phyloP scores from a whole-genome alignment of 768 basidiomycete species.

The Strobilomyces dryophilus region DNA sequence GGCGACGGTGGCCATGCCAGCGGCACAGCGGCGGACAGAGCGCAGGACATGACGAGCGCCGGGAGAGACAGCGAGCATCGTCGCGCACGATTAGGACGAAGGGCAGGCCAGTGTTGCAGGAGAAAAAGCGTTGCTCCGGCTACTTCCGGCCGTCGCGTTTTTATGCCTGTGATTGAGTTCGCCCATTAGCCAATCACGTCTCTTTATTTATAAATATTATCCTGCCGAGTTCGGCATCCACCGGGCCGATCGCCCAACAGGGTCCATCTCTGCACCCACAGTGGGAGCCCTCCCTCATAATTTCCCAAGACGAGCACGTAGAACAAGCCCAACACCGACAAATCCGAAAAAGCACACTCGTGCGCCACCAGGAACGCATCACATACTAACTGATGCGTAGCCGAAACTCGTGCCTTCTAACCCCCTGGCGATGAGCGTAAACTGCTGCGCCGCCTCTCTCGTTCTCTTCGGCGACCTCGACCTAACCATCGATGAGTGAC shows the following conservation, averaged over 20 bases:
- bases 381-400: conserved; percentile 65
- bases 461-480: conserved; percentile 71
- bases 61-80: conserved; percentile 61
- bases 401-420: conserved; percentile 85
- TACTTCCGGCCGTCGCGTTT: conserved; percentile 18
- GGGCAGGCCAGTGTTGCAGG: neutral
- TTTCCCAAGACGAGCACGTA: neutral
- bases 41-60: conserved; percentile 52
- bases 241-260: no score
- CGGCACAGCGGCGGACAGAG: conserved; percentile 48
- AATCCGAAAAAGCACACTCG: neutral
- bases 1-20: conserved; percentile 78
- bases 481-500: no score
- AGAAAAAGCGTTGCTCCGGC: conserved; percentile 23
- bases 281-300: neutral
- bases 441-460: conserved; percentile 82
- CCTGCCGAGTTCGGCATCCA: neutral
- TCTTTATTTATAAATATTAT: conserved; percentile 13
- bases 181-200: conserved; percentile 20
- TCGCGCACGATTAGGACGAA: conserved; percentile 22
- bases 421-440: conserved; percentile 79
- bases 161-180: conserved; percentile 11
- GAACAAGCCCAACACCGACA: neutral
- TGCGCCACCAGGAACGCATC: conserved; percentile 1
- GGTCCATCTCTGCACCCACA: no score